phyloP scores from a whole-genome alignment of 129 eudicot genomes.

The Arctium lappa region DNA sequence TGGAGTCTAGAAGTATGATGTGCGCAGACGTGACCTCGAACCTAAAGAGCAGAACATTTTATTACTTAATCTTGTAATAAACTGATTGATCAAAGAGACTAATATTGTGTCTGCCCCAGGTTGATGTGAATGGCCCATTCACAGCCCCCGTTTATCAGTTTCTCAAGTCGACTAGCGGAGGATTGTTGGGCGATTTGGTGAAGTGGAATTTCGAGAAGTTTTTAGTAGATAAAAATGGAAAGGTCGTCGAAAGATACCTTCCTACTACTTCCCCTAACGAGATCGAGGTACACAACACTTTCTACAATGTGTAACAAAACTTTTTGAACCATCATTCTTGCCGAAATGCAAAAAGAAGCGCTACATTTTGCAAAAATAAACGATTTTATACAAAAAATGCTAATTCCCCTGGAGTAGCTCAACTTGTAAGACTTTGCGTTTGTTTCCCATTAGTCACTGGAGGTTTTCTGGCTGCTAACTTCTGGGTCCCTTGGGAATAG shows the following conservation, averaged over 20 bases:
- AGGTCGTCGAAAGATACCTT: slow-evolving; percentile 77
- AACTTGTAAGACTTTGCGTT: too few species aligned
- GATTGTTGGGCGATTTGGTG: slow-evolving; percentile 76
- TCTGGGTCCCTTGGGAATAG: too few species aligned
- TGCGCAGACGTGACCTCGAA: too few species aligned
- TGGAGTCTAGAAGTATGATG: too few species aligned
- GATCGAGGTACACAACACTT: slow-evolving; percentile 58
- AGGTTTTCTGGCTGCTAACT: too few species aligned
- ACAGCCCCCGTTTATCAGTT: slow-evolving; percentile 82
- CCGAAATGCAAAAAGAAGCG: neutral
- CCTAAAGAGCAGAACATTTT: too few species aligned
- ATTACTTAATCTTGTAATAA: neutral
- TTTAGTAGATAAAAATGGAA: slow-evolving; percentile 80
- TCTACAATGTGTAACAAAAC: neutral
- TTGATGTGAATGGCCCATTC: slow-evolving; percentile 86
- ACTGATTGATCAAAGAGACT: neutral
- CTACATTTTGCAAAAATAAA: neutral
- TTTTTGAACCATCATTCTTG: neutral
- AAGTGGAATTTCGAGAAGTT: slow-evolving; percentile 98
- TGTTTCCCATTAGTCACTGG: too few species aligned
- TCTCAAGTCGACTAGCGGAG: slow-evolving; percentile 76
- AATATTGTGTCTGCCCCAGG: slow-evolving; percentile 38
- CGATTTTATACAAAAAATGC: neutral
- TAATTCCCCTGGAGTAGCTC: neutral
- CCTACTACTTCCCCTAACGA: slow-evolving; percentile 88